These are phyloP conservation scores for Litsea cubeba DNA, from an alignment of 164 flowering plant species.

Conservation along the genomic window DNA sequence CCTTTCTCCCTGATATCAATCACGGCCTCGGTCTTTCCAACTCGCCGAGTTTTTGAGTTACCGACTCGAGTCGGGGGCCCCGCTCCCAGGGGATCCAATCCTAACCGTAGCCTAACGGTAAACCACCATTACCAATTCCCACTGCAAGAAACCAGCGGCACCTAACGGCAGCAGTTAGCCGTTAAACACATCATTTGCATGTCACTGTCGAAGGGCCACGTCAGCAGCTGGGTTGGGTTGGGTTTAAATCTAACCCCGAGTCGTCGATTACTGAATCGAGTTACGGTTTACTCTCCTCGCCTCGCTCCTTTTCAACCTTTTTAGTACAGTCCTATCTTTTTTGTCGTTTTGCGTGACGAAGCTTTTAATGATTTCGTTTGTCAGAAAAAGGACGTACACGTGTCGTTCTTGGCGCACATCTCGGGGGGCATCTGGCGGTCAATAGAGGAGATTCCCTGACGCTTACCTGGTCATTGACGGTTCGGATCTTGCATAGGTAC, in stretches of 20 bases:
- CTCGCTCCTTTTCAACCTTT: not conserved
- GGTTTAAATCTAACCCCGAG: conserved; percentile 6
- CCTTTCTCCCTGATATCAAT: no score
- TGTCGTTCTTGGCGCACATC: conserved; percentile 7
- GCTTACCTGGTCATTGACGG: conserved; percentile 13
- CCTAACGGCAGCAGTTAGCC: conserved; percentile 11
- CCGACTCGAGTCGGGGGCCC: not conserved
- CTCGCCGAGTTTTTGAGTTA: not conserved
- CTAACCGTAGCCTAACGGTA: conserved; percentile 8
- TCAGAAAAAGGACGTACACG: conserved; percentile 19
- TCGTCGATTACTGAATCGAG: conserved; percentile 8
- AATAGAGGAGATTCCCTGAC: conserved; percentile 9
- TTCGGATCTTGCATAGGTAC: conserved; percentile 5
- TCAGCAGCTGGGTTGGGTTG: conserved; percentile 9
- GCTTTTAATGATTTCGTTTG: conserved; percentile 22
- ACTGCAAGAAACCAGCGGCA: not conserved
- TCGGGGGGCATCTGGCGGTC: conserved; percentile 12
- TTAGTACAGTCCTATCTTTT: conserved; percentile 12
- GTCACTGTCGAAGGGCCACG: conserved; percentile 19
- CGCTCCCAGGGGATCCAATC: not conserved
- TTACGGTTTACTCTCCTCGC: conserved; percentile 7
- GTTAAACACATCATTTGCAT: conserved; percentile 4
- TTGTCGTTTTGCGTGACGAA: conserved; percentile 37
- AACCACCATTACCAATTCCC: not conserved
- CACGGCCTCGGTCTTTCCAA: no score